These are phyloP conservation scores for Jamesozyma hellenica DNA, from an alignment of 805 yeast genomes.

Conservation along the genomic window DNA sequence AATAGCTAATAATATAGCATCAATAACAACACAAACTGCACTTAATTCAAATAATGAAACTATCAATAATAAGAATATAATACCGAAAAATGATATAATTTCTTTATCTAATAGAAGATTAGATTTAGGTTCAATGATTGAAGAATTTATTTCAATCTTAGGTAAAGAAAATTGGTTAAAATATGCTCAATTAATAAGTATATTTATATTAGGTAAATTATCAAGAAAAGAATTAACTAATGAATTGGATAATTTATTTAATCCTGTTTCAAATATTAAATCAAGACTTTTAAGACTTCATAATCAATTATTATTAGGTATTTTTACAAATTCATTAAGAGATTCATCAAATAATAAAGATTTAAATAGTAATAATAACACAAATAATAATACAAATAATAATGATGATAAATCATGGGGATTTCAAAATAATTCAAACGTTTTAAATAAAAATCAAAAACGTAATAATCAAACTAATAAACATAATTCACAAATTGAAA, in stretches of 20 bases:
- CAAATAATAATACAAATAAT: no score
- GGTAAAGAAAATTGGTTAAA: conserved; percentile 74
- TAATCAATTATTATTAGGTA: conserved; percentile 70
- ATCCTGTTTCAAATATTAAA: background rate
- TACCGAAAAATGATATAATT: no score
- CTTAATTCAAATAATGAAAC: background rate
- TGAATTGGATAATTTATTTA: conserved; percentile 46
- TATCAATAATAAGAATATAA: no score
- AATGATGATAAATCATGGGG: conserved; percentile 52
- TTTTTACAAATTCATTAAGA: conserved; percentile 73
- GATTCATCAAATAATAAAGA: conserved; percentile 64
- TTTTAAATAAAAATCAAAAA: conserved; percentile 35
- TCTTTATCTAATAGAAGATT: conserved; percentile 29
- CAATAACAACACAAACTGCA: background rate
- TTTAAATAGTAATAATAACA: no score
- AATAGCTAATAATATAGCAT: conserved; percentile 1
- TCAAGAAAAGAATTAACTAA: conserved; percentile 64
- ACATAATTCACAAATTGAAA: conserved; percentile 63
- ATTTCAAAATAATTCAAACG: conserved; percentile 37
- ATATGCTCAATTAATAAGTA: conserved; percentile 69
- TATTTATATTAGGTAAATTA: conserved; percentile 68
- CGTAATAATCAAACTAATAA: conserved; percentile 35
- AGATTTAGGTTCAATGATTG: conserved; percentile 57
- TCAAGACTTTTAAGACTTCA: conserved; percentile 39
- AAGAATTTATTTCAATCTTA: conserved; percentile 58